Base-by-base conservation (phyloP, 1,284 basidiomycete genomes). In the Puccinia polysora region DNA sequence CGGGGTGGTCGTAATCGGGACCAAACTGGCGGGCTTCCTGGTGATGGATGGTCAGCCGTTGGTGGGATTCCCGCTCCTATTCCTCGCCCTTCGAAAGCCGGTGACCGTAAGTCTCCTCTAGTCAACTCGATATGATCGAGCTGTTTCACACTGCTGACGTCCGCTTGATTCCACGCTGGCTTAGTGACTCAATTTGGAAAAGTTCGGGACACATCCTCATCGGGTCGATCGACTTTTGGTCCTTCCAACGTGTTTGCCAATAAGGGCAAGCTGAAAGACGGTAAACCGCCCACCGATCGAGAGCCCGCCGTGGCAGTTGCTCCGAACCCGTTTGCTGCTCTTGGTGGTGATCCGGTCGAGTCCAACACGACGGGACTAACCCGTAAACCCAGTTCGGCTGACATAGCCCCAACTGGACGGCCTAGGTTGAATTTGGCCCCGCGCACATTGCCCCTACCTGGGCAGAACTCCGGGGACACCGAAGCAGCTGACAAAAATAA, bases 121-220 rank as follows among this genome's bases (percentile, higher is more conserved):
- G 30, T 34, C 4, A 43, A 32, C 20, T 18, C 4, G 30, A 25
- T n/a, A 15, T 34, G 14, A 1, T 20, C 15, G 25, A 8, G 18
- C 50, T 4, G 5, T 32, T 8, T 49, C 28, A 2, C 6, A 25
- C 15, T 34, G 4, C 40, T 64, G 20, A 52, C 23, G 2, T 40
- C 43, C 23, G 30, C 38, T 59, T 38, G 30, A 52, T 60, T 60
- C 36, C 25, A 2, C 15, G 30, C 14, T 40, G 14, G 10, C 14
- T 10, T 25, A 71, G 68, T 71, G 30, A 53, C 68, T 53, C 68
- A 71, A 30, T 71, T 71, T 34, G 68, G 68, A n/a, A 71, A 71
- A 40, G 45, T 71, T 1, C 45, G 68, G 5, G 68, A 71, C 49
- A 69, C 67, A 0, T 71, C 68, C 43, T 71, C 68, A 25, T 71